Base-by-base conservation (phyloP, 2,329 filamentous ascomycete genomes). In the Arthrobotrys pseudoclavata region DNA sequence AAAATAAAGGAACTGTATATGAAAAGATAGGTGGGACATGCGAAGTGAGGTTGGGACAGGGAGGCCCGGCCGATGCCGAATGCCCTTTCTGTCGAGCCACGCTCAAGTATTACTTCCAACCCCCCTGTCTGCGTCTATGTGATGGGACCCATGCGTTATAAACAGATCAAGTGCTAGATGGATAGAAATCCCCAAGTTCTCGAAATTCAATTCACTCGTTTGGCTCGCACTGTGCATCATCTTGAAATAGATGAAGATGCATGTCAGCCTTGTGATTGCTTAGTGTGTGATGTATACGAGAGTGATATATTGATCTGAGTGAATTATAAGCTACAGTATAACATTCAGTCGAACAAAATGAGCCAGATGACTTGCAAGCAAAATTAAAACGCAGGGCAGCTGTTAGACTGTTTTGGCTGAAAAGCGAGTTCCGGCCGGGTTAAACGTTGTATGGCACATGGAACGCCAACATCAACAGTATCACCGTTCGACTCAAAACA, bases 31-130 rank as follows among this genome's bases (percentile, higher is more conserved):
- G 4, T 13, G 7, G 1, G 13, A 15, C 18, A 37, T 55, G 26
- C 29, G 18, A 3, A 24, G 55, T 9, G 9, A 26, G 52, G 15
- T 57, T 34, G 34, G 34, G 34, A n/a, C 31, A 42, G 34, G 55
- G 55, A 6, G 55, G 55, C 55, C 42, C 55, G 55, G 55, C 34
- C 34, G 34, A 60, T 60, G 31, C 55, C 55, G 55, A 60, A 60
- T 42, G 34, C 34, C 55, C 34, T 57, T 45, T 45, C 42, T 45
- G 42, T 45, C 42, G 12, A 45, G 42, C 42, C 9, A 57, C 31
- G 4, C 26, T 37, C 52, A 37, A 57, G 18, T 40, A n/a, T 29
- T 37, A 18, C 47, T 31, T 31, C 20, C 22, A 29, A 31, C 24
- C 26, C 50, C 52, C 55, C 20, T 40, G 55, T 24, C 20, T 60